Evolutionary conservation across 2,329 filamentous ascomycete genomes (phyloP), one percentile per base, ranked within the genome.

Genomic region (Paramyrothecium roridum): DNA sequence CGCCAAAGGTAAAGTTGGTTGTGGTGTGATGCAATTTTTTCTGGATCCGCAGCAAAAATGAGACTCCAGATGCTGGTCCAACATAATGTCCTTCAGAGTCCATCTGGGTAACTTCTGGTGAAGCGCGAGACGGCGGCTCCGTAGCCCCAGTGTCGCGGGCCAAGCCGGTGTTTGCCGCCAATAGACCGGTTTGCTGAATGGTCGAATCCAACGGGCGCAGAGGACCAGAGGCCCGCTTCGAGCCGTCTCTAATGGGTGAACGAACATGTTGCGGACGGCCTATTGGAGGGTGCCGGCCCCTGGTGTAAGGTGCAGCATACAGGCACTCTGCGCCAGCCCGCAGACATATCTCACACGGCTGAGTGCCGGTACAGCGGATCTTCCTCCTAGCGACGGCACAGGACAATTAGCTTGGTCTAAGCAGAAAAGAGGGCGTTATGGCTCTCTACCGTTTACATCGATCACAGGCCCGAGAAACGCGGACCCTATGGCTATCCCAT

Each of bases 1-100:
- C 80, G 1, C 79, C 79, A 53, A 80, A 80, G 26, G 74, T 75
- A 46, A 77, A 76, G 2, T 81, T 75, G 0, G 73, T 73, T 7
- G 78, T 60, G 2, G 58, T 56, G 0, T 55, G 50, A 19, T 67
- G 62, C 19, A 70, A 54, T 1, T 66, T 61, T n/a, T 68, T 68
- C 52, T 70, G 67, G 0, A 70, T 65, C 12, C 67, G 50, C 2
- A 69, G 56, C 11, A 70, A 48, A 13, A 70, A 70, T 0, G 67
- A 67, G 0, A 69, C 61, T 0, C 67, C 67, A 1, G 68, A 70
- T 7, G 68, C 65, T 8, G 68, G 67, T 0, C 68, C 68, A 34
- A 70, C 62, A 17, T 70, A 70, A 17, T 70, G 68, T 0, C 68
- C 68, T 53, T 70, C 67, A 3, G 64, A 57, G 26, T 70, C 68